Conservation (phyloP, 1,139 yeast species). For the Yamadazyma spencermartinsiae region DNA sequence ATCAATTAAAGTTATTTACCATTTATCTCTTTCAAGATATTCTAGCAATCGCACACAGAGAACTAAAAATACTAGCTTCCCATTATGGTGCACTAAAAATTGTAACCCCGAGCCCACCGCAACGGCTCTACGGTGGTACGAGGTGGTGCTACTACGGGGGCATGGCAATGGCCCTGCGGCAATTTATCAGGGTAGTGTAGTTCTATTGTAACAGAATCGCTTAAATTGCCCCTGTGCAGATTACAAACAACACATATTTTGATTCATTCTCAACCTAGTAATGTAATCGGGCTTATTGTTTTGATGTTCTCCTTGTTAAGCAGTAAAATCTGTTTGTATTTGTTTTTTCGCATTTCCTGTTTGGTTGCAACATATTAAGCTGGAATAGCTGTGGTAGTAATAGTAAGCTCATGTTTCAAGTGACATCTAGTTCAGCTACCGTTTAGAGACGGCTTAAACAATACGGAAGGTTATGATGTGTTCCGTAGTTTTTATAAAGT, state of each 20-base stretch:
- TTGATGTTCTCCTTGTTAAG: not conserved
- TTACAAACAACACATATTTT: not conserved
- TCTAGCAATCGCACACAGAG: not conserved
- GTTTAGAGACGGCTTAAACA: too few relatives aligned
- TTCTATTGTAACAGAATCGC: not conserved
- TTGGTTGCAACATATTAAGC: too few relatives aligned
- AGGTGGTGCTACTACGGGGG: too few relatives aligned
- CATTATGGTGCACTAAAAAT: too few relatives aligned
- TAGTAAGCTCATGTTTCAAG: too few relatives aligned
- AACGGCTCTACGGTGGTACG: too few relatives aligned
- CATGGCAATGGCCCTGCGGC: too few relatives aligned
- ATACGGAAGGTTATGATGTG: not conserved
- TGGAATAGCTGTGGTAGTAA: too few relatives aligned
- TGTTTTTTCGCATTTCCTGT: not conserved
- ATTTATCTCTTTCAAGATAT: not conserved
- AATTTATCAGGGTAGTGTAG: too few relatives aligned
- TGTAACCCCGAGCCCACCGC: too few relatives aligned
- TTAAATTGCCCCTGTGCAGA: not conserved
- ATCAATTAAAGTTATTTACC: constrained; percentile 1
- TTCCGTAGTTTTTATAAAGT: not conserved
- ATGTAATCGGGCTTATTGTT: not conserved
- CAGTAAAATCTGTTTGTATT: not conserved
- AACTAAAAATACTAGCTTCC: too few relatives aligned
- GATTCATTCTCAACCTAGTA: constrained; percentile 1
- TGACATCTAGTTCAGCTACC: too few relatives aligned